Percentiles rank a stretch among this genome's conserved stretches.
Evolutionary conservation across 345 rosid species (phyloP).

Genomic region (Moringa oleifera): DNA sequence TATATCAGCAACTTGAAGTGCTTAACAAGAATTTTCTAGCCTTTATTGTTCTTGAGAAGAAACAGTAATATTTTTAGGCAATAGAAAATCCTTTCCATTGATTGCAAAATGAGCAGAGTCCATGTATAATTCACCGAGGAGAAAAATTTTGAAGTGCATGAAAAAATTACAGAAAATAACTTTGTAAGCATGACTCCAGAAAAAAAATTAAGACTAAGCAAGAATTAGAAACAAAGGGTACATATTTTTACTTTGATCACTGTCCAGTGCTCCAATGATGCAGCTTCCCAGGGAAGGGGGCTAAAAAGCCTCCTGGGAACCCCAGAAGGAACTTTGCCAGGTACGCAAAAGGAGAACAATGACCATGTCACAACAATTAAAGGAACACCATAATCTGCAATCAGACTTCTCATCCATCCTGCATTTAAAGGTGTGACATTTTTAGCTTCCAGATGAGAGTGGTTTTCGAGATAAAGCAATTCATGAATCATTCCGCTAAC

Average conservation of each 20-base stretch:
- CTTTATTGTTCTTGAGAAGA: background rate
- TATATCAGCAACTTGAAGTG: no score
- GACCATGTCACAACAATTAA: slow-evolving; percentile 79
- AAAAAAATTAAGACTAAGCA: background rate
- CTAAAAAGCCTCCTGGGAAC: slow-evolving; percentile 74
- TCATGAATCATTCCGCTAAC: slow-evolving; percentile 24
- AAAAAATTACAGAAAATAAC: no score
- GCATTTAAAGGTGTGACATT: slow-evolving; percentile 1
- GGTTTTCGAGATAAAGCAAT: background rate
- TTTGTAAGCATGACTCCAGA: background rate
- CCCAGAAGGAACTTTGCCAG: slow-evolving; percentile 52
- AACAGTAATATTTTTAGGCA: background rate
- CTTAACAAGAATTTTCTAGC: background rate
- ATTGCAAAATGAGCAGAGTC: no score
- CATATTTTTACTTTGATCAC: slow-evolving; percentile 44
- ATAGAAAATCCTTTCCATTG: background rate
- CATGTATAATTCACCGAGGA: background rate
- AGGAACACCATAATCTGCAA: slow-evolving; percentile 83
- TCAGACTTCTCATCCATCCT: slow-evolving; percentile 66
- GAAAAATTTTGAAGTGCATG: no score
- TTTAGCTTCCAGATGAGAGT: slow-evolving; percentile 5
- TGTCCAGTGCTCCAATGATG: slow-evolving; percentile 65
- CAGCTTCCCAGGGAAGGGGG: slow-evolving; percentile 60
- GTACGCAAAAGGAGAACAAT: slow-evolving; percentile 44
- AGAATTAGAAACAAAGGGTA: background rate